These are phyloP conservation scores for Starmerella floris DNA, from an alignment of 805 yeast species.

Conservation along the genomic window DNA sequence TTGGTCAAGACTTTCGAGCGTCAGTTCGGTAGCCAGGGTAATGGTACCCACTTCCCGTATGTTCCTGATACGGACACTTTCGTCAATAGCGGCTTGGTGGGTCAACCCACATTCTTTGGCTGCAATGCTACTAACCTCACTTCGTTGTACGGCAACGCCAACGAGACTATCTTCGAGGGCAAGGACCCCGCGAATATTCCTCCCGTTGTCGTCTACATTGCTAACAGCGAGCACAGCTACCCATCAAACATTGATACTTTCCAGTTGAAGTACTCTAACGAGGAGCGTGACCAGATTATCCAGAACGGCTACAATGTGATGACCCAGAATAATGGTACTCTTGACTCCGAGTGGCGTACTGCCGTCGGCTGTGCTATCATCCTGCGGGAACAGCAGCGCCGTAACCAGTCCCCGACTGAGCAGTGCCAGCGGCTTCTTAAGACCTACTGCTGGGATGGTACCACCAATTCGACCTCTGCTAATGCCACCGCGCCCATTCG, in stretches of 20 bases:
- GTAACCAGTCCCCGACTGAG: constrained; percentile 43
- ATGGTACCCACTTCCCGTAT: constrained; percentile 22
- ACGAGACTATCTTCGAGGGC: constrained; percentile 6
- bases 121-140: constrained; percentile 47
- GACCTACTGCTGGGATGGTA: constrained; percentile 70
- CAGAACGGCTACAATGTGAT: constrained; percentile 66
- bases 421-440: constrained; percentile 65
- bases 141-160: constrained; percentile 41
- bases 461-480: background rate
- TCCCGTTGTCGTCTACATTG: constrained; percentile 65
- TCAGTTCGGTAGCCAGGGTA: constrained; percentile 22
- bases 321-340: constrained; percentile 53
- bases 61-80: constrained; percentile 34
- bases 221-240: constrained; percentile 55
- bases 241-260: constrained; percentile 60
- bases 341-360: constrained; percentile 55
- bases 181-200: constrained; percentile 29
- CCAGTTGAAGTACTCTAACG: constrained; percentile 47
- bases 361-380: constrained; percentile 80
- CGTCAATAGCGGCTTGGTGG: constrained; percentile 32
- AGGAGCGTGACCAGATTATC: constrained; percentile 48
- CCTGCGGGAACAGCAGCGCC: constrained; percentile 66
- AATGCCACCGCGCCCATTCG: constrained; percentile 12
- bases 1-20: constrained; percentile 23
- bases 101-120: constrained; percentile 67